phyloP scores from a whole-genome alignment of 2,329 filamentous ascomycete genomes.

The Knoxdaviesia capensis region DNA sequence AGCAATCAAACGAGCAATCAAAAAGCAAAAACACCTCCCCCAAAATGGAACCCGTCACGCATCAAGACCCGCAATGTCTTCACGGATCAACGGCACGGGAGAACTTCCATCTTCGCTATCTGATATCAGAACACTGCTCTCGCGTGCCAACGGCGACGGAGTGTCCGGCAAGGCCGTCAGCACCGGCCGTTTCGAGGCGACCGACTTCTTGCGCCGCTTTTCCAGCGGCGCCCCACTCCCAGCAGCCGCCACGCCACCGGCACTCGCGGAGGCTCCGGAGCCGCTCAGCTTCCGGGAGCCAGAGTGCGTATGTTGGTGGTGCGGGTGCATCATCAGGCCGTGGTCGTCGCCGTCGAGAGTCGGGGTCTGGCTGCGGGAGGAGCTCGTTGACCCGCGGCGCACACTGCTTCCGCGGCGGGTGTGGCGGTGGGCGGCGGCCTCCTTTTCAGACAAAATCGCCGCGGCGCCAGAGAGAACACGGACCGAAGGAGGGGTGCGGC shows the following conservation, averaged over 20 bases:
- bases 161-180: neutral
- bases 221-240: neutral
- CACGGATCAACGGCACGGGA: no score
- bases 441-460: no score
- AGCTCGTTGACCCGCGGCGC: slow-evolving; percentile 30
- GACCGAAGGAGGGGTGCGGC: slow-evolving; percentile 2
- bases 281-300: no score
- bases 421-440: no score
- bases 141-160: slow-evolving; percentile 3
- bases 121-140: neutral
- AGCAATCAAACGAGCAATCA: neutral
- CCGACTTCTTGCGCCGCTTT: slow-evolving; percentile 1
- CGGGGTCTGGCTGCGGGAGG: slow-evolving; percentile 28
- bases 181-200: no score
- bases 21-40: neutral
- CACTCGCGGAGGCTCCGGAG: neutral
- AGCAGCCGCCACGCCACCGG: neutral
- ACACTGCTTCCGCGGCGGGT: slow-evolving; percentile 27
- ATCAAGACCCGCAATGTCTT: no score
- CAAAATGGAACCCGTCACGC: no score
- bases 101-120: no score
- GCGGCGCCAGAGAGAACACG: no score
- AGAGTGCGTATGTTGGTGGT: neutral
- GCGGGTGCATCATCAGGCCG: slow-evolving; percentile 9
- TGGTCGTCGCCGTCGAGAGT: slow-evolving; percentile 24